Conservation (phyloP, 1,139 yeast species). For the Saccharomyces uvarum region DNA sequence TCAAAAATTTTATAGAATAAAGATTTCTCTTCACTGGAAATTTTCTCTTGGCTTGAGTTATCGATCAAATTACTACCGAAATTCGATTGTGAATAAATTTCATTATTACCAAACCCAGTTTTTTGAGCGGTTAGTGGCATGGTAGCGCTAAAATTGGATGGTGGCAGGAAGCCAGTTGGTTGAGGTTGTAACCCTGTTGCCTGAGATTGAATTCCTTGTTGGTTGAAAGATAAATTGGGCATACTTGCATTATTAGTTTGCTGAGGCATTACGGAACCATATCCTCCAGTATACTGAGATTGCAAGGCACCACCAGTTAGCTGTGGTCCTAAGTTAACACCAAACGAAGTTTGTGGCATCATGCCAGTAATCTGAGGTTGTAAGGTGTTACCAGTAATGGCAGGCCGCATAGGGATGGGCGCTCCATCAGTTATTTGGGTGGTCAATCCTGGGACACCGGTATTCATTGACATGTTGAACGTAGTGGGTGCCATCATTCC, state of each 20-base stretch:
- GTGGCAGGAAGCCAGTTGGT: slow-evolving; percentile 36
- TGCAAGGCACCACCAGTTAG: slow-evolving; percentile 31
- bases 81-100: slow-evolving; percentile 30
- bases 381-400: slow-evolving; percentile 32
- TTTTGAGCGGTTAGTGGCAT: slow-evolving; percentile 37
- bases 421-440: slow-evolving; percentile 16
- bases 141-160: slow-evolving; percentile 28
- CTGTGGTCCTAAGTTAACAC: slow-evolving; percentile 16
- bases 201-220: slow-evolving; percentile 1
- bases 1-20: slow-evolving; percentile 80
- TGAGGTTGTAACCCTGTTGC: slow-evolving; percentile 31
- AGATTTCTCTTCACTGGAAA: slow-evolving; percentile 77
- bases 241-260: slow-evolving; percentile 5
- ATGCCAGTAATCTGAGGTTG: slow-evolving; percentile 30
- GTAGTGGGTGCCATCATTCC: slow-evolving; percentile 5
- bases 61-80: slow-evolving; percentile 25
- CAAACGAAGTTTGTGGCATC: slow-evolving; percentile 28
- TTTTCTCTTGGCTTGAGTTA: slow-evolving; percentile 48
- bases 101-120: slow-evolving; percentile 47
- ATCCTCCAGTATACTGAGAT: slow-evolving; percentile 39
- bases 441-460: slow-evolving; percentile 19
- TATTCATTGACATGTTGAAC: slow-evolving; percentile 2
- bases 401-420: slow-evolving; percentile 23
- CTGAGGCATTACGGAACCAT: slow-evolving; percentile 23
- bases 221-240: slow-evolving; percentile 13